Conservation (phyloP, 306 rosid species). For the Mimosa pudica region DNA sequence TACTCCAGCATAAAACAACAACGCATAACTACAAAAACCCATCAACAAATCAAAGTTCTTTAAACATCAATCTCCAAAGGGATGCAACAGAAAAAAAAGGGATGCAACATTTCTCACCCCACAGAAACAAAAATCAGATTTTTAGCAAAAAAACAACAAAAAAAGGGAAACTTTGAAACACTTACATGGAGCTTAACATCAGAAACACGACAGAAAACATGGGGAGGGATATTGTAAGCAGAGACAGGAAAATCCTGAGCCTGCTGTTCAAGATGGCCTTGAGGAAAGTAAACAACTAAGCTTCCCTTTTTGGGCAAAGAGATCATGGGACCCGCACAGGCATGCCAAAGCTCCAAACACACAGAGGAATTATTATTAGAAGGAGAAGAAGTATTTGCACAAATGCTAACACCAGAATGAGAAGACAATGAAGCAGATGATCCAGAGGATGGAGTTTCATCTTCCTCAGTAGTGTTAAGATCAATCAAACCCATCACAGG, state of each 20-base stretch:
- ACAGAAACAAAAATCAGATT: conserved; percentile 28
- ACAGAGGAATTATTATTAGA: conserved; percentile 43
- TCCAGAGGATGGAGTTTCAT: conserved; percentile 65
- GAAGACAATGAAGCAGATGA: conserved; percentile 55
- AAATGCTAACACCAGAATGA: conserved; percentile 52
- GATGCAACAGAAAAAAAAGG: conserved; percentile 26
- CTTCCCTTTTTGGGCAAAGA: conserved; percentile 88
- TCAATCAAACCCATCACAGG: conserved; percentile 78
- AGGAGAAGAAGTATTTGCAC: conserved; percentile 37
- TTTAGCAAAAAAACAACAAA: neutral
- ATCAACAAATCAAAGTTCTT: neutral
- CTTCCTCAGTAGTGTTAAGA: conserved; percentile 96
- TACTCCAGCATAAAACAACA: conserved; percentile 21
- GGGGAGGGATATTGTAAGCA: conserved; percentile 71
- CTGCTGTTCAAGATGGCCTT: conserved; percentile 84
- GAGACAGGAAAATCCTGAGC: conserved; percentile 69
- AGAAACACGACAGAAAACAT: conserved; percentile 88
- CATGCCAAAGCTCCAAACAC: conserved; percentile 98
- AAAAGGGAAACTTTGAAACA: neutral
- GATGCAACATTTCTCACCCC: conserved; percentile 35
- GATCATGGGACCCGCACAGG: conserved; percentile 95
- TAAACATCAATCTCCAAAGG: conserved; percentile 14
- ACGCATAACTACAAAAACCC: neutral
- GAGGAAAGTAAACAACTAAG: conserved; percentile 85
- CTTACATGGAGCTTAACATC: conserved; percentile 95